Evolutionary conservation across 352 stramenopile species (phyloP).

Genomic region (Phytophthora idaei): DNA sequence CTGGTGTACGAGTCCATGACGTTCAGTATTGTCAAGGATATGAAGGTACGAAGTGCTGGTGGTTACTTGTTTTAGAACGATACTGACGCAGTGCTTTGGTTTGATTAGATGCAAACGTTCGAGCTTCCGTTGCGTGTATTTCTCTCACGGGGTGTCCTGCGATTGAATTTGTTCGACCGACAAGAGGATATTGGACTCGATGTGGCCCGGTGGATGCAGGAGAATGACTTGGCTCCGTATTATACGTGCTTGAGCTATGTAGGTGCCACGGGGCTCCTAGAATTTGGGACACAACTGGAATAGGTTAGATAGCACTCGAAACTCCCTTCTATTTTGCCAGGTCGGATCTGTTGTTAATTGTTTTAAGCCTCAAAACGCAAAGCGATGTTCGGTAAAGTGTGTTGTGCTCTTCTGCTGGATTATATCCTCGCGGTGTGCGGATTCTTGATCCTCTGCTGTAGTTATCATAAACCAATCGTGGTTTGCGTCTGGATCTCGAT

Average conservation of each 20-base stretch:
- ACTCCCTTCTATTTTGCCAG: too few relatives aligned
- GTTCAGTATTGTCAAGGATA: slow-evolving; percentile 62
- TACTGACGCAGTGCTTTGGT: background rate
- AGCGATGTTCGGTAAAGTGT: too few relatives aligned
- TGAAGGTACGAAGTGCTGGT: slow-evolving; percentile 39
- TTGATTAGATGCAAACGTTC: slow-evolving; percentile 60
- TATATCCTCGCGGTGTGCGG: too few relatives aligned
- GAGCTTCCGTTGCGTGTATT: slow-evolving; percentile 51
- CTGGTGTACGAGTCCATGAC: slow-evolving; percentile 59
- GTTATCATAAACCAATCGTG: too few relatives aligned
- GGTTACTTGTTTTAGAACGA: background rate
- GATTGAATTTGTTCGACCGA: slow-evolving; percentile 61
- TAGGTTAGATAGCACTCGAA: background rate
- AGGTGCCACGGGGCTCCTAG: slow-evolving; percentile 42
- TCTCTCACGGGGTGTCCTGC: slow-evolving; percentile 53
- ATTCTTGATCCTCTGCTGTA: too few relatives aligned
- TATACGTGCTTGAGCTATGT: slow-evolving; percentile 86
- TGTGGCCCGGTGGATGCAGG: slow-evolving; percentile 53
- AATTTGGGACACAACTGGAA: slow-evolving; percentile 11
- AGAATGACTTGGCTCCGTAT: slow-evolving; percentile 59
- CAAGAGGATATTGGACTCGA: slow-evolving; percentile 62
- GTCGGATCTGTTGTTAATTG: too few relatives aligned
- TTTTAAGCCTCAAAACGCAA: too few relatives aligned
- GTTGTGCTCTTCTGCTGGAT: too few relatives aligned
- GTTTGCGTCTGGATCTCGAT: too few relatives aligned